Conservation (phyloP, 768 basidiomycete species). For the Boletellus sp. region DNA sequence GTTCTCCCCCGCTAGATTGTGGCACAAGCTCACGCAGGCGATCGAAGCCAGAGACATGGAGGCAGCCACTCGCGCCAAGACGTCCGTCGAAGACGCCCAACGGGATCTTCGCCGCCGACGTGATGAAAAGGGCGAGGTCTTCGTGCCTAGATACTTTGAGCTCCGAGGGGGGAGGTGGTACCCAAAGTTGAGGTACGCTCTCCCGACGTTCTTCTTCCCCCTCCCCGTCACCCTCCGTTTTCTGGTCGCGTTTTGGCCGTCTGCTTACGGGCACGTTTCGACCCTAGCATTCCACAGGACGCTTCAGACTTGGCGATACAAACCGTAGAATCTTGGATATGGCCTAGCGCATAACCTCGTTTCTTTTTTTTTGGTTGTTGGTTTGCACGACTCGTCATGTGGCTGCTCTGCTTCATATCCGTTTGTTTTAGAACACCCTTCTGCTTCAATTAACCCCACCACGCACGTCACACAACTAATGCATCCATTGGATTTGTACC, state of each 20-base stretch:
- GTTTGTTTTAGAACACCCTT: conserved; percentile 2
- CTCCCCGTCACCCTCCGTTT: too few species aligned
- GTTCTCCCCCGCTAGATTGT: conserved; percentile 49
- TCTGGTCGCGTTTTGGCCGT: too few species aligned
- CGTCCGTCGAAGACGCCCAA: conserved; percentile 86
- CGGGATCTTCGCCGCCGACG: conserved; percentile 70
- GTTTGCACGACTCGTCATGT: not conserved
- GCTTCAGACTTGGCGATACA: conserved; percentile 63
- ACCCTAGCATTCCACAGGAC: conserved; percentile 56
- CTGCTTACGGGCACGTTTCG: too few species aligned
- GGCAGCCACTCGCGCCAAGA: conserved; percentile 87
- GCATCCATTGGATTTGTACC: conserved; percentile 37
- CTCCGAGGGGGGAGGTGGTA: conserved; percentile 74
- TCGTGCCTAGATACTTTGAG: conserved; percentile 81
- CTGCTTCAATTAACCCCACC: conserved; percentile 15
- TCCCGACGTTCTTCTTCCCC: not conserved
- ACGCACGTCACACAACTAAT: conserved; percentile 30
- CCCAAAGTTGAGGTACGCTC: conserved; percentile 69
- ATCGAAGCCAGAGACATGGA: conserved; percentile 91
- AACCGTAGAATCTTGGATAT: conserved; percentile 81
- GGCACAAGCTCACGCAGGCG: conserved; percentile 80
- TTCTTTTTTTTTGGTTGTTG: not conserved
- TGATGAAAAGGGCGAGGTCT: conserved; percentile 68
- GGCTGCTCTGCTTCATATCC: conserved; percentile 19
- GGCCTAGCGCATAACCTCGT: conserved; percentile 30